Evolutionary conservation across 2,329 filamentous ascomycete species (phyloP).

Genomic region (Calonectria pseudoturangicola): DNA sequence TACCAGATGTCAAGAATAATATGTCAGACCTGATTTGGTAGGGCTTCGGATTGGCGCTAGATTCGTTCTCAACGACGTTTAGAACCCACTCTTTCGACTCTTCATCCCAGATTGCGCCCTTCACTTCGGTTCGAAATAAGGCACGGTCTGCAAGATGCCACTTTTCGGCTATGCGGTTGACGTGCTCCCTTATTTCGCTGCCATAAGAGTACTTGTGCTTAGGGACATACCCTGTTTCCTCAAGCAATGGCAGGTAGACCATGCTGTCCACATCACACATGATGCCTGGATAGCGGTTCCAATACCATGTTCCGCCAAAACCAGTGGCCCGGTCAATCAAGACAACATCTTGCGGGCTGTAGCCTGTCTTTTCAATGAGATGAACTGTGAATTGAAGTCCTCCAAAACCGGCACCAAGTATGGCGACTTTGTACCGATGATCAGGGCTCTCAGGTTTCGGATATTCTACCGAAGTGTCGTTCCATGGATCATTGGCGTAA

Average conservation of each 20-base stretch:
- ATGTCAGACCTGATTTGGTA: slow-evolving; percentile 3
- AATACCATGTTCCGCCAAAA: slow-evolving; percentile 51
- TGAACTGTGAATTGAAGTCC: not conserved
- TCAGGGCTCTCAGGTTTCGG: not conserved
- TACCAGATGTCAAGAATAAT: not conserved
- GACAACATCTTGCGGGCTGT: not conserved
- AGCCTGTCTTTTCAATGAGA: not conserved
- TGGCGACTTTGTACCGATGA: not conserved
- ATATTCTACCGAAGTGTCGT: not conserved
- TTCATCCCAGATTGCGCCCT: slow-evolving; percentile 68
- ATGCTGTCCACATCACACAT: slow-evolving; percentile 76
- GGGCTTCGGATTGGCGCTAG: not conserved
- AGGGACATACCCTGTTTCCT: slow-evolving; percentile 77
- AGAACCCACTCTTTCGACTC: slow-evolving; percentile 50
- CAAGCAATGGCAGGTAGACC: slow-evolving; percentile 76
- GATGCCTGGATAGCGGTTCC: slow-evolving; percentile 70
- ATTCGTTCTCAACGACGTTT: not conserved
- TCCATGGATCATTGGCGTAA: not conserved
- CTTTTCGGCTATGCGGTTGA: slow-evolving; percentile 63
- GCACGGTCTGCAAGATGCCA: slow-evolving; percentile 61
- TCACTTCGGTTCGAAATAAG: slow-evolving; percentile 66
- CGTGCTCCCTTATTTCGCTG: slow-evolving; percentile 65
- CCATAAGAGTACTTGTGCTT: slow-evolving; percentile 67
- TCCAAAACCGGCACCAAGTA: not conserved
- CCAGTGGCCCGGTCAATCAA: not conserved